Conservation (phyloP, 768 basidiomycete genomes). For the Rhodotorula graminis region DNA sequence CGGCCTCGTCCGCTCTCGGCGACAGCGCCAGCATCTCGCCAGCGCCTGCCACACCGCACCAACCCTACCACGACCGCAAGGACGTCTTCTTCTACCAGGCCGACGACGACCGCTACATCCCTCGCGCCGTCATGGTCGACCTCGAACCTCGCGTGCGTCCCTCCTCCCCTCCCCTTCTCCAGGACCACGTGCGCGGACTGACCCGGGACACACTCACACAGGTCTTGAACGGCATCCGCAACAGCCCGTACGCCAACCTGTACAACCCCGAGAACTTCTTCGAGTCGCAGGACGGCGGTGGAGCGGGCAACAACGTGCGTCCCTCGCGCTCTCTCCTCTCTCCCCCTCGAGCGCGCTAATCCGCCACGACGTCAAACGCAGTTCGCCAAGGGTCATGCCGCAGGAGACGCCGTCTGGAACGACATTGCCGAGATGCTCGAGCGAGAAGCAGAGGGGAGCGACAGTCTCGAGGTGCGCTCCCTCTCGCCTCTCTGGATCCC, state of each 20-base stretch:
- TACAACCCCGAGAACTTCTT: constrained; percentile 99
- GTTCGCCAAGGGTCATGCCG: constrained; percentile 85
- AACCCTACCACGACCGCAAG: constrained; percentile 63
- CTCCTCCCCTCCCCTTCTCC: background rate
- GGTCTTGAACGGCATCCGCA: constrained; percentile 93
- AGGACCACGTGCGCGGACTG: background rate
- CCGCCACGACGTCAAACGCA: background rate
- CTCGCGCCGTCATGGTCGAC: constrained; percentile 91
- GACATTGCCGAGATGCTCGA: constrained; percentile 99
- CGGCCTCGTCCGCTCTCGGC: constrained; percentile 7
- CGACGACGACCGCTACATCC: constrained; percentile 99
- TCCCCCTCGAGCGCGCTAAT: background rate
- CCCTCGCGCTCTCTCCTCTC: too few relatives aligned
- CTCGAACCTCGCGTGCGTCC: constrained; percentile 81
- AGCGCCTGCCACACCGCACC: constrained; percentile 2
- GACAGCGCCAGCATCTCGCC: constrained; percentile 2
- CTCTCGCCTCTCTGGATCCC: background rate
- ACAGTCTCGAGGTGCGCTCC: constrained; percentile 76
- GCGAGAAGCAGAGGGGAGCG: constrained; percentile 94
- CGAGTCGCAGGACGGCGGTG: constrained; percentile 92
- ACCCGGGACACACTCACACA: constrained; percentile 44
- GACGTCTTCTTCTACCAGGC: constrained; percentile 99
- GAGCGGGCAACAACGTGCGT: constrained; percentile 85
- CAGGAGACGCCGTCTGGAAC: constrained; percentile 86
- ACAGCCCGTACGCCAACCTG: constrained; percentile 69